Conservation (phyloP, 2,329 filamentous ascomycete genomes). For the Aspergillus hiratsukae region DNA sequence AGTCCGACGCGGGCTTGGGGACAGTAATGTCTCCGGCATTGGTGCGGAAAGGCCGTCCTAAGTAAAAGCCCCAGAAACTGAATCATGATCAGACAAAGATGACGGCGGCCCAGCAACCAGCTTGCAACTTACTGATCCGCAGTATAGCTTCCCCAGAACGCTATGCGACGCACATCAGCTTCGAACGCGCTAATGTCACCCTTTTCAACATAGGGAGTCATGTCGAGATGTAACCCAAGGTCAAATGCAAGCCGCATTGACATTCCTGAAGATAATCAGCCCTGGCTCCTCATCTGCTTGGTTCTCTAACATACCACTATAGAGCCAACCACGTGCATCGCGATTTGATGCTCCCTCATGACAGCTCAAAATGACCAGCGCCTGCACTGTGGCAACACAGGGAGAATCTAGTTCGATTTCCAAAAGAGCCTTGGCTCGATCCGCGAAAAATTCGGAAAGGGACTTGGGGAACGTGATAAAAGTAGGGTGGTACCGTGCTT, state of each 20-base stretch:
- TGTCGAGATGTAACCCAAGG: slow-evolving; percentile 41
- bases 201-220: slow-evolving; percentile 36
- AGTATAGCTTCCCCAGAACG: slow-evolving; percentile 44
- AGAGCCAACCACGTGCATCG: slow-evolving; percentile 46
- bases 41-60: slow-evolving; percentile 41
- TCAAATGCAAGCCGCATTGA: slow-evolving; percentile 45
- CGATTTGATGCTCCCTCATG: slow-evolving; percentile 43
- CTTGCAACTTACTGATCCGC: slow-evolving; percentile 34
- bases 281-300: not conserved
- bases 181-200: slow-evolving; percentile 38
- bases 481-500: slow-evolving; percentile 40
- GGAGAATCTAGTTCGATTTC: slow-evolving; percentile 47
- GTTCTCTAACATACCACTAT: slow-evolving; percentile 33
- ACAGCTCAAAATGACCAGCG: slow-evolving; percentile 43
- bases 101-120: no score
- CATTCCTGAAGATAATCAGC: slow-evolving; percentile 30
- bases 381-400: slow-evolving; percentile 46
- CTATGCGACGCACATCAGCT: slow-evolving; percentile 36
- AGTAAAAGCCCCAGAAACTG: slow-evolving; percentile 42
- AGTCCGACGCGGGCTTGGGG: slow-evolving; percentile 30
- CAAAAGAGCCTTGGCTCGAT: slow-evolving; percentile 42
- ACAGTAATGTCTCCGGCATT: slow-evolving; percentile 40
- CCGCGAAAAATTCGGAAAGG: slow-evolving; percentile 35
- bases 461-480: slow-evolving; percentile 38
- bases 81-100: not conserved